phyloP scores from a whole-genome alignment of 805 yeast genomes.

The Yamadazyma akitaensis region DNA sequence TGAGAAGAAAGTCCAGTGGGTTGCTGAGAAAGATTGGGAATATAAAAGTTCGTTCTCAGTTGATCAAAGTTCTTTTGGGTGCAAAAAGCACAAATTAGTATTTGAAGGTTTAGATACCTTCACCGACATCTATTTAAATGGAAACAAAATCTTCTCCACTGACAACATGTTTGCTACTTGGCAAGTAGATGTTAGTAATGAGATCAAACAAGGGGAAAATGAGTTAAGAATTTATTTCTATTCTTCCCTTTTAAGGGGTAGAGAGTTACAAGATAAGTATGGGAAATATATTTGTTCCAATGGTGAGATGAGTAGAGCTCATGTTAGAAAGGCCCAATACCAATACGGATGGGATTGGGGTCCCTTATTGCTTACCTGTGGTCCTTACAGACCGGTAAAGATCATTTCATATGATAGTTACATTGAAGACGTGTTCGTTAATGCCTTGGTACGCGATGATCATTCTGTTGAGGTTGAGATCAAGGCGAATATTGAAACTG shows the following conservation, averaged over 20 bases:
- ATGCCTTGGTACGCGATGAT: no score
- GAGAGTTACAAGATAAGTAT: conserved; percentile 27
- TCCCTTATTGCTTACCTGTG: conserved; percentile 42
- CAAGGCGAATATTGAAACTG: conserved; percentile 11
- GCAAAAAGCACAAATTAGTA: conserved; percentile 22
- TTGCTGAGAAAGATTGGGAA: conserved; percentile 48
- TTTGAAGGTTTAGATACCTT: conserved; percentile 46
- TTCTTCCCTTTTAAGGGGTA: conserved; percentile 33
- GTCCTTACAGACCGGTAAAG: conserved; percentile 39
- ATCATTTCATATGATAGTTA: conserved; percentile 19
- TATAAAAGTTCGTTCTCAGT: conserved; percentile 25
- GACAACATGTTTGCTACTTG: conserved; percentile 44
- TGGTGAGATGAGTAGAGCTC: conserved; percentile 43
- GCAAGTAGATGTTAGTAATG: conserved; percentile 23
- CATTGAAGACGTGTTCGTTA: conserved; percentile 18
- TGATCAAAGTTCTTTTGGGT: no score
- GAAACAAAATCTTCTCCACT: conserved; percentile 25
- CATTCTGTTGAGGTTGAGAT: no score
- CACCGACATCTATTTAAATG: conserved; percentile 41
- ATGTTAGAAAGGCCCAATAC: conserved; percentile 51
- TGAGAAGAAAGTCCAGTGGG: conserved; percentile 48
- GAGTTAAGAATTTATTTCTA: conserved; percentile 32
- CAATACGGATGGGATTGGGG: conserved; percentile 64
- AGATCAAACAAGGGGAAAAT: conserved; percentile 20
- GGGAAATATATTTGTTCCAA: conserved; percentile 31